Evolutionary conservation across 495 filamentous ascomycete genomes (phyloP), one percentile per base, ranked within the genome.

Genomic region (Tuber borchii): DNA sequence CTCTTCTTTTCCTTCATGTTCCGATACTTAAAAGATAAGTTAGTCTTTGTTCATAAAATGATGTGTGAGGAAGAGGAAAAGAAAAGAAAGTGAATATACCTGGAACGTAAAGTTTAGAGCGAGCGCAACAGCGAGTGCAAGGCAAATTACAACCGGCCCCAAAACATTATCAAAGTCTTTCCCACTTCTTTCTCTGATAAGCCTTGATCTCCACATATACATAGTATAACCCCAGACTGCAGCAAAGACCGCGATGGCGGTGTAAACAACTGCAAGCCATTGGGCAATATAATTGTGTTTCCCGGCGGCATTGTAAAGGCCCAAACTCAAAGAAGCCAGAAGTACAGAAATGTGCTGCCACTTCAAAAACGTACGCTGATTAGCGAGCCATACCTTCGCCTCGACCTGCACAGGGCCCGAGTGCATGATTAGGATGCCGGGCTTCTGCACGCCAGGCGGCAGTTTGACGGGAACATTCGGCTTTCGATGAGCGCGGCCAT

Each of bases 351-450:
- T 92, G 82, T 98, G 94, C 84, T 97, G 91, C 95, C 95, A 99
- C 83, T 97, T 97, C 83, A 99, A 89, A 81, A 97, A 99, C 0
- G 95, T 99, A 69, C 95, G 90, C 85, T 99, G 93, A 83, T 99
- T 99, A 71, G 95, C 95, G 46, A 99, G 91, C 94, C 95, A 99
- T 9, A 99, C 95, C 84, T 99, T 99, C 61, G 93, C 92, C 84
- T 99, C 95, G 56, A 99, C 93, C 72, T 92, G 89, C 46, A 98
- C 87, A 1, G 93, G 93, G 0, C 95, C 94, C 0, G 91, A 87
- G 84, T 99, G 95, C 86, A 98, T 99, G 85, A 99, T 91, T 89
- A 94, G 93, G 69, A 87, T 87, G 1, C 88, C 89, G 16, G 95
- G 95, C 75, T 95, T 89, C 45, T 85, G 88, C n/a, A 99, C 92